Percentiles rank a stretch among this genome's conserved stretches.
Evolutionary conservation across 441 rosid genomes (phyloP).

Genomic region (Gossypium laxum): DNA sequence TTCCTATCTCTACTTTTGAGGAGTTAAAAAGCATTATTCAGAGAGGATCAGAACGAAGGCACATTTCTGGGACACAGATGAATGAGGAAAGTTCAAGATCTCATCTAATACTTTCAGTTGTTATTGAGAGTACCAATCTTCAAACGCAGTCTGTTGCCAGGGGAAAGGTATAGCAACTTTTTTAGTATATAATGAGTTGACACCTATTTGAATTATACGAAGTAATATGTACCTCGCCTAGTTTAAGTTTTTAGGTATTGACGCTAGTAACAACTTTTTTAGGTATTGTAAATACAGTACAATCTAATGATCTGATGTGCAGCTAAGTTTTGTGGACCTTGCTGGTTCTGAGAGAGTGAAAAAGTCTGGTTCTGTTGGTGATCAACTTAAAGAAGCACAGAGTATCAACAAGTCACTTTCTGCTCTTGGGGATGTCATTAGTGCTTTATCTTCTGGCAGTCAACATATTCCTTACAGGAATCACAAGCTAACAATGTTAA

Average conservation of each 20-base stretch:
- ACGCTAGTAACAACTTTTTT: background rate
- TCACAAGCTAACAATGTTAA: slow-evolving; percentile 87
- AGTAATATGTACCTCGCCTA: background rate
- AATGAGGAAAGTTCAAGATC: slow-evolving; percentile 95
- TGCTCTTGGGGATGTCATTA: slow-evolving; percentile 88
- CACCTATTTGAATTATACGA: background rate
- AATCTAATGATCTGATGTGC: slow-evolving; percentile 20
- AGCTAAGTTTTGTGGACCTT: slow-evolving; percentile 91
- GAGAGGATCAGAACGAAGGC: slow-evolving; percentile 74
- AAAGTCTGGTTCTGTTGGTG: slow-evolving; percentile 77
- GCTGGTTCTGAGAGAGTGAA: slow-evolving; percentile 95
- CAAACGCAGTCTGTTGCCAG: slow-evolving; percentile 81
- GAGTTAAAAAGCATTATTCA: slow-evolving; percentile 60
- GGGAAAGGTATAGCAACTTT: slow-evolving; percentile 55
- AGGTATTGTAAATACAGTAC: background rate
- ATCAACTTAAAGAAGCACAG: slow-evolving; percentile 86
- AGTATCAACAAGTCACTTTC: slow-evolving; percentile 92
- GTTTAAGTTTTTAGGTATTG: background rate
- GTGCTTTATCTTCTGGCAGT: slow-evolving; percentile 72
- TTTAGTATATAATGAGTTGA: background rate
- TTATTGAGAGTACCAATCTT: slow-evolving; percentile 82
- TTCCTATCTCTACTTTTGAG: slow-evolving; percentile 60
- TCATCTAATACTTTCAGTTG: slow-evolving; percentile 73
- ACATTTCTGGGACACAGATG: slow-evolving; percentile 85
- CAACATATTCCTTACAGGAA: slow-evolving; percentile 91